Evolutionary conservation across 2,329 filamentous ascomycete species (phyloP).

Genomic region (Arthrinium phaeospermum): DNA sequence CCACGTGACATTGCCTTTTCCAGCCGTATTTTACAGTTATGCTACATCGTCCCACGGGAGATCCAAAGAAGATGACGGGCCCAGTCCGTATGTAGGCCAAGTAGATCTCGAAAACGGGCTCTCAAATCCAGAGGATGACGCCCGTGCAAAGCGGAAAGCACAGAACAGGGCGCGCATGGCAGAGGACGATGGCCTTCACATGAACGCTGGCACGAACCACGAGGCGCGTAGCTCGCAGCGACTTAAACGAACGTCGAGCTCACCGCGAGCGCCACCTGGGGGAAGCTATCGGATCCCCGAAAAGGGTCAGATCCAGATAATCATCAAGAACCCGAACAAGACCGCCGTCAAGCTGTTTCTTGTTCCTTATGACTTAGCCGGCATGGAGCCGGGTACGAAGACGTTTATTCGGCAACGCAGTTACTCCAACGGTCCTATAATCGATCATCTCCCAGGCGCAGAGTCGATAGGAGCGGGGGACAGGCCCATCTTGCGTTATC

Average conservation of each 20-base stretch:
- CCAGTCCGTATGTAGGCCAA: conserved; percentile 93
- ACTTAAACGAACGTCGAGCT: conserved; percentile 61
- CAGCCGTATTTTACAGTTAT: conserved; percentile 96
- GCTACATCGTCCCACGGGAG: conserved; percentile 68
- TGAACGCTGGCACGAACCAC: conserved; percentile 35
- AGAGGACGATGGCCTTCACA: conserved; percentile 37
- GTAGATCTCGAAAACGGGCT: conserved; percentile 89
- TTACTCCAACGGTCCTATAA: conserved; percentile 85
- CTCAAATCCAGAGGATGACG: conserved; percentile 54
- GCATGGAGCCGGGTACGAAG: conserved; percentile 93
- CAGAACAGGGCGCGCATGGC: conserved; percentile 46
- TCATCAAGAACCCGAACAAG: conserved; percentile 98
- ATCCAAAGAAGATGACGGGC: conserved; percentile 77
- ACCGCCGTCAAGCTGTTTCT: conserved; percentile 96
- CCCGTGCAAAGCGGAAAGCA: conserved; percentile 54
- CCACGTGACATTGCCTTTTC: conserved; percentile 89
- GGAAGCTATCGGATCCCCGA: conserved; percentile 94
- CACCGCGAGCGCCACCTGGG: conserved; percentile 75
- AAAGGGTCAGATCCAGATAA: conserved; percentile 92
- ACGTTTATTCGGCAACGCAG: conserved; percentile 95
- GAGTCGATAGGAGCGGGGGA: conserved; percentile 43
- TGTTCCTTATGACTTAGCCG: conserved; percentile 87
- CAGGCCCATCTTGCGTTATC: conserved; percentile 81
- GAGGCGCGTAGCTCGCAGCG: conserved; percentile 40
- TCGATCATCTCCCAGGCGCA: conserved; percentile 63